These are phyloP conservation scores for Beta lomatogona DNA, from an alignment of 179 eudicot genomes.

Conservation along the genomic window DNA sequence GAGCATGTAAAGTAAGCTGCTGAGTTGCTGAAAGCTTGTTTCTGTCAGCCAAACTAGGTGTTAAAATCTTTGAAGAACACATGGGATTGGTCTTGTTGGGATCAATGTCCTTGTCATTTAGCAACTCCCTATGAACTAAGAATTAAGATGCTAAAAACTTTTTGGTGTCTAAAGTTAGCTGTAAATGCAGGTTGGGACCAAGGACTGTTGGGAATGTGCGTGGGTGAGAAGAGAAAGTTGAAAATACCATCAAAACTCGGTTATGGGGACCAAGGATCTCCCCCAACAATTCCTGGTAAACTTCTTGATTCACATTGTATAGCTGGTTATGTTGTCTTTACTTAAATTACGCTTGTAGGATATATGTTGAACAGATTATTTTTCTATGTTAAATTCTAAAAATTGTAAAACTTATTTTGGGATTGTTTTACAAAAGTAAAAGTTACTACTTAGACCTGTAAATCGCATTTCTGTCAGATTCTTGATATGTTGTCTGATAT, in stretches of 20 bases:
- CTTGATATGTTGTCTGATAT: background rate
- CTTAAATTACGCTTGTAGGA: background rate
- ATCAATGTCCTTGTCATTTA: background rate
- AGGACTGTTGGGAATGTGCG: slow-evolving; percentile 89
- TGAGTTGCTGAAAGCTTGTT: too few species aligned
- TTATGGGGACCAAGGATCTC: slow-evolving; percentile 92
- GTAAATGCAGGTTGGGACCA: slow-evolving; percentile 91
- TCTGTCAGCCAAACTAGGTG: too few species aligned
- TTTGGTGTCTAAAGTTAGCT: slow-evolving; percentile 11
- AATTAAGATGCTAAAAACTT: slow-evolving; percentile 6
- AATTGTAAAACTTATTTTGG: background rate
- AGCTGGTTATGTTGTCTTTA: background rate
- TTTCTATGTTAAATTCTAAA: background rate
- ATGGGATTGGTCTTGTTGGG: background rate
- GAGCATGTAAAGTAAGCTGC: background rate
- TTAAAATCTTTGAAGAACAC: background rate
- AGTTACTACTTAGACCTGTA: background rate
- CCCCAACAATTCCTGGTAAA: slow-evolving; percentile 96
- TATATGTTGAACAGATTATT: background rate
- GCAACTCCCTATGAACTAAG: background rate
- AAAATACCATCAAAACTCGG: slow-evolving; percentile 95
- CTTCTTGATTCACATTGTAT: background rate
- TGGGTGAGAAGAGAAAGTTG: slow-evolving; percentile 95
- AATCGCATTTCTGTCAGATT: background rate
- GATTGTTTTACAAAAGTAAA: background rate